phyloP scores from a whole-genome alignment of 1,284 basidiomycete genomes.

The Austroboletus niveus region DNA sequence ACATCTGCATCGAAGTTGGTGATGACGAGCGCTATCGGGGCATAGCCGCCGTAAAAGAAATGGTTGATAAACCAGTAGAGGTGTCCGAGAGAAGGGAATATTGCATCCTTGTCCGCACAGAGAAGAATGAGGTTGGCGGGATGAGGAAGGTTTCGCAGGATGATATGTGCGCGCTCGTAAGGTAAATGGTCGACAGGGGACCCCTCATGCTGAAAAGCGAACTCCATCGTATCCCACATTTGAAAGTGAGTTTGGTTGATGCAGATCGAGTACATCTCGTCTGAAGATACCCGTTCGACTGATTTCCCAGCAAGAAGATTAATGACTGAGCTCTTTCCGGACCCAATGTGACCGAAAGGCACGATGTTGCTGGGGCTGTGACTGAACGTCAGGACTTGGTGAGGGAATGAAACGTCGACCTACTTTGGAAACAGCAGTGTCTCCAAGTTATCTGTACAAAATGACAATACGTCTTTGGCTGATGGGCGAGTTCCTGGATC shows the following conservation, averaged over 20 bases:
- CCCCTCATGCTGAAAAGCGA: neutral
- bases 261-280: neutral
- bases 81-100: neutral
- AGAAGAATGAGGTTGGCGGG: slow-evolving; percentile 8
- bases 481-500: neutral
- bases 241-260: neutral
- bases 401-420: neutral
- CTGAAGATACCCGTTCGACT: neutral
- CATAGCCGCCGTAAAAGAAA: slow-evolving; percentile 9
- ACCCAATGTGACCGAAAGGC: neutral
- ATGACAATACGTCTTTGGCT: neutral
- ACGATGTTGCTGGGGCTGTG: neutral
- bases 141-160: slow-evolving; percentile 4
- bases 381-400: neutral
- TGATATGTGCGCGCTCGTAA: slow-evolving; percentile 10
- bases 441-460: neutral
- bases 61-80: slow-evolving; percentile 7
- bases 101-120: slow-evolving; percentile 1
- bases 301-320: slow-evolving; percentile 3
- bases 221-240: neutral
- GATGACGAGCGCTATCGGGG: slow-evolving; percentile 30
- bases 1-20: slow-evolving; percentile 26
- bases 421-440: neutral
- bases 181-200: neutral
- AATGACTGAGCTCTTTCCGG: neutral